Conservation (phyloP, 1,139 yeast genomes). For the Blastobotrys buckinghamii region DNA sequence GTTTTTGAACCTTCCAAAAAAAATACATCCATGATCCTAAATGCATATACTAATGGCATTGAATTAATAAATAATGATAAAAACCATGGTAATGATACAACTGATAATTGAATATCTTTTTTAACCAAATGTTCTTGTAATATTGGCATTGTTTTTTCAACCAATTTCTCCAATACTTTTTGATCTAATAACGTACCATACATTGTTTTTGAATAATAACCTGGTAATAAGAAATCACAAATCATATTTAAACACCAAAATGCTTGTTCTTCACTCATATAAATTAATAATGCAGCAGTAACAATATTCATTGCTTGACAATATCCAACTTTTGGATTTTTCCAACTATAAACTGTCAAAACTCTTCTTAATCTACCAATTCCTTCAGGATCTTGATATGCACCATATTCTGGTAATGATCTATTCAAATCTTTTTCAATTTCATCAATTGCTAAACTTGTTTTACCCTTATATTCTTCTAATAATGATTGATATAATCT, state of each 20-base stretch:
- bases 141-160: slow-evolving; percentile 83
- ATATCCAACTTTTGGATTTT: slow-evolving; percentile 94
- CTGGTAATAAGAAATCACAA: slow-evolving; percentile 85
- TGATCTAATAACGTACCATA: slow-evolving; percentile 94
- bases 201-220: slow-evolving; percentile 96
- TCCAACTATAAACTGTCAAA: slow-evolving; percentile 92
- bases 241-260: slow-evolving; percentile 85
- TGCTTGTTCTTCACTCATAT: slow-evolving; percentile 96
- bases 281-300: slow-evolving; percentile 85
- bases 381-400: slow-evolving; percentile 83
- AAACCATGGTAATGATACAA: slow-evolving; percentile 96
- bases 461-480: slow-evolving; percentile 53
- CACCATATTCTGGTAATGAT: slow-evolving; percentile 92
- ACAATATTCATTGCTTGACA: slow-evolving; percentile 99
- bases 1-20: slow-evolving; percentile 88
- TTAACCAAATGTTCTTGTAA: slow-evolving; percentile 75
- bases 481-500: slow-evolving; percentile 56
- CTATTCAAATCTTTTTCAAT: slow-evolving; percentile 94
- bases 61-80: slow-evolving; percentile 82
- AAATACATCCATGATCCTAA: slow-evolving; percentile 84
- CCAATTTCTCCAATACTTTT: slow-evolving; percentile 84
- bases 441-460: slow-evolving; percentile 86
- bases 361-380: slow-evolving; percentile 80
- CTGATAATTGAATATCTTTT: slow-evolving; percentile 87
- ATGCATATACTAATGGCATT: slow-evolving; percentile 92